phyloP scores from a whole-genome alignment of 331 rosid species.

The Saraca asoca region DNA sequence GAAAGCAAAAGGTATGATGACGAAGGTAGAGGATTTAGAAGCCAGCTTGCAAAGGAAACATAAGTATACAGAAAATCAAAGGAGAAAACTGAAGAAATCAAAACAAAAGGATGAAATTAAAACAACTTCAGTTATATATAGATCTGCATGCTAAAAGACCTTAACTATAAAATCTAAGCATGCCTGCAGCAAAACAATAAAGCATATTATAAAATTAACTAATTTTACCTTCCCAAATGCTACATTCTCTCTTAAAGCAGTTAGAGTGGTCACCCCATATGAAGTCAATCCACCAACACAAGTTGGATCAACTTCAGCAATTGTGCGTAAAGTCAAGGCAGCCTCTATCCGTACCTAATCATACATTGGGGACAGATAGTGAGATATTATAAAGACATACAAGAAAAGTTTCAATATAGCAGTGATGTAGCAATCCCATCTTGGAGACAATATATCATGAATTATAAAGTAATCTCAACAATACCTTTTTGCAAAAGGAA shows the following conservation, averaged over 20 bases:
- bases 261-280: conserved; percentile 83
- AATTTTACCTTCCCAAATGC: conserved; percentile 82
- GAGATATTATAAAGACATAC: conserved; percentile 17
- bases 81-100: neutral
- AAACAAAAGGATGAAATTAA: neutral
- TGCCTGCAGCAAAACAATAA: neutral
- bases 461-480: conserved; percentile 2
- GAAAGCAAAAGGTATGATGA: neutral
- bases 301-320: conserved; percentile 97
- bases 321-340: conserved; percentile 76
- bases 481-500: too few relatives aligned
- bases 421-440: conserved; percentile 14
- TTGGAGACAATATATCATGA: conserved; percentile 7
- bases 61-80: neutral
- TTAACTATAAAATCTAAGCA: neutral
- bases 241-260: conserved; percentile 89
- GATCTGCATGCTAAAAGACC: neutral
- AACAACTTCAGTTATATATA: neutral
- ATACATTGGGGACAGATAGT: conserved; percentile 19
- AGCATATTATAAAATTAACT: conserved; percentile 21
- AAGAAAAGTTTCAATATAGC: conserved; percentile 17
- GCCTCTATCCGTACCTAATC: conserved; percentile 94
- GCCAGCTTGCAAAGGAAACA: neutral
- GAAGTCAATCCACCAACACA: conserved; percentile 97
- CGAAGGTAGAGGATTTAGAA: neutral